Percentiles rank a stretch among this genome's conserved stretches.
These are phyloP conservation scores for Phylloporus rhodoxanthus DNA, from an alignment of 768 basidiomycete genomes.

Conservation along the genomic window DNA sequence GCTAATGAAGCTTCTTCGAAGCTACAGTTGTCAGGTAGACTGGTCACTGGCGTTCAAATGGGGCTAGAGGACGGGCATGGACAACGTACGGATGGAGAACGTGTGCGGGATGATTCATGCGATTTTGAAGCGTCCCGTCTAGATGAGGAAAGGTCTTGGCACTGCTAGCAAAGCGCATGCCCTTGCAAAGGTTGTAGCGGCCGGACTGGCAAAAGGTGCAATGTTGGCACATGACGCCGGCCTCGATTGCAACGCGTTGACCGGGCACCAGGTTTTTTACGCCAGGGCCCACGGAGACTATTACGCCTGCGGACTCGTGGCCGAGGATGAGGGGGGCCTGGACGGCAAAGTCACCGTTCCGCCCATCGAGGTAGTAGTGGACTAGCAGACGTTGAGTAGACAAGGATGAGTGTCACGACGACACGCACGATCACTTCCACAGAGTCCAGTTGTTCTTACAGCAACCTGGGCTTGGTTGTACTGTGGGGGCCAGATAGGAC, in stretches of 20 bases:
- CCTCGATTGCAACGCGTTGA: constrained; percentile 90
- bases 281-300: constrained; percentile 77
- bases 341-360: constrained; percentile 89
- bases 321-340: constrained; percentile 85
- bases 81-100: constrained; percentile 78
- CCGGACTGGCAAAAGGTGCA: constrained; percentile 68
- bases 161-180: constrained; percentile 83
- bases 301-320: constrained; percentile 85
- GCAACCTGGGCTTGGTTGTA: constrained; percentile 74
- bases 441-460: constrained; percentile 81
- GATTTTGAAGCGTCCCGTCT: constrained; percentile 84
- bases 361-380: constrained; percentile 84
- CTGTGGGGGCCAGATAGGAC: constrained; percentile 66
- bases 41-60: constrained; percentile 26
- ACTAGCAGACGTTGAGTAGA: constrained; percentile 40
- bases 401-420: neutral
- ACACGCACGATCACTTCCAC: constrained; percentile 73
- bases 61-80: neutral
- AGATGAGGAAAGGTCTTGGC: constrained; percentile 91
- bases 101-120: constrained; percentile 84
- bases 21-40: constrained; percentile 68
- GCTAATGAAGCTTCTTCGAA: constrained; percentile 84
- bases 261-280: constrained; percentile 62
- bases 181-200: constrained; percentile 89
- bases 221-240: constrained; percentile 79